phyloP scores from a whole-genome alignment of 208 protist genomes.

The Crithidia sp. region DNA sequence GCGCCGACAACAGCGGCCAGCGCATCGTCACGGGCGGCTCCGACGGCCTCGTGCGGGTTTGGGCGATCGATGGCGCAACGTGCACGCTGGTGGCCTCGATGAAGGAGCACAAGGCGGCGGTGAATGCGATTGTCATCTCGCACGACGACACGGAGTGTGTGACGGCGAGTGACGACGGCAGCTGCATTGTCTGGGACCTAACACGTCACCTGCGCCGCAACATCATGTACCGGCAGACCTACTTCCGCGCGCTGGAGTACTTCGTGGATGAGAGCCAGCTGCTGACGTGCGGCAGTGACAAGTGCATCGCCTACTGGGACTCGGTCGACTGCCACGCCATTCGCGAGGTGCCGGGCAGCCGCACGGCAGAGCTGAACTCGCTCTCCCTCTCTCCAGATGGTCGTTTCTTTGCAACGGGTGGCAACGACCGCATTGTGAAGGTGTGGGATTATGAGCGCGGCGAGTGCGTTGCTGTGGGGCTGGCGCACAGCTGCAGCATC shows the following conservation, averaged over 20 bases:
- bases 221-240: constrained; percentile 95
- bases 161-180: constrained; percentile 94
- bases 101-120: constrained; percentile 96
- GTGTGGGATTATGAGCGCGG: constrained; percentile 96
- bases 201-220: constrained; percentile 90
- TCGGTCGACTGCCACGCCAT: constrained; percentile 93
- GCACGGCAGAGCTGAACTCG: constrained; percentile 91
- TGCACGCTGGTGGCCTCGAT: constrained; percentile 93
- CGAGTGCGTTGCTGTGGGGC: constrained; percentile 83
- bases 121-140: constrained; percentile 88
- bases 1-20: constrained; percentile 63
- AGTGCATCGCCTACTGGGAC: constrained; percentile 96
- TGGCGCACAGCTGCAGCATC: constrained; percentile 94
- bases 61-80: constrained; percentile 65
- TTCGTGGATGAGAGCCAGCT: constrained; percentile 94
- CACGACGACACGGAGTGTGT: constrained; percentile 94
- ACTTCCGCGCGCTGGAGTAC: constrained; percentile 94
- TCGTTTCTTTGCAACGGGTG: constrained; percentile 90
- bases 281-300: constrained; percentile 94
- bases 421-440: constrained; percentile 94
- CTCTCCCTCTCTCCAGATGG: constrained; percentile 90
- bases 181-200: constrained; percentile 96
- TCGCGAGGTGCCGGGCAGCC: constrained; percentile 92
- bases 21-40: constrained; percentile 92
- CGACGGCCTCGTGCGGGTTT: constrained; percentile 94